Evolutionary conservation across 768 basidiomycete genomes (phyloP).

Genomic region (Strobilomyces confusus): DNA sequence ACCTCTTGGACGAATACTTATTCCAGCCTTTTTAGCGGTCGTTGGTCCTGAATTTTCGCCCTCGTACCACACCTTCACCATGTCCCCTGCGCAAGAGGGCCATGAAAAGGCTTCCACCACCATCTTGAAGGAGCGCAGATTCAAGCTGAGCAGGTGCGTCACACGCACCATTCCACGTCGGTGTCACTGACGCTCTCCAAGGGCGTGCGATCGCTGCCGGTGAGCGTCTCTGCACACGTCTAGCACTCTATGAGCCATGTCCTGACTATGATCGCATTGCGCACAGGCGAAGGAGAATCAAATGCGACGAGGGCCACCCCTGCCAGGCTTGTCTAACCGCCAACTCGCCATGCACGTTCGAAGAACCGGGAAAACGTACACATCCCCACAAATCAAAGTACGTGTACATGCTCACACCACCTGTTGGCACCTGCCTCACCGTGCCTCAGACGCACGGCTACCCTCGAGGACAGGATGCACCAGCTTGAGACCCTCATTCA

Average conservation of each 20-base stretch:
- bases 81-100: constrained; percentile 31
- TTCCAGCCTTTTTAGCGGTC: constrained; percentile 11
- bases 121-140: constrained; percentile 74
- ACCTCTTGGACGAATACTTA: constrained; percentile 26
- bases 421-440: constrained; percentile 7
- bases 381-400: constrained; percentile 89
- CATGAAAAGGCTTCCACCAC: constrained; percentile 46
- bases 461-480: constrained; percentile 85
- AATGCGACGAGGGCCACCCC: constrained; percentile 86
- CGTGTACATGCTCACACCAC: constrained; percentile 26
- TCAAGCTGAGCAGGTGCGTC: constrained; percentile 80
- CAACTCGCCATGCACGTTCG: constrained; percentile 79
- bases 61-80: constrained; percentile 10
- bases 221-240: constrained; percentile 38
- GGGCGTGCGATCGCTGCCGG: constrained; percentile 91
- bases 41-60: constrained; percentile 7
- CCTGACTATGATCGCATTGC: not conserved
- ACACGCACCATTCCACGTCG: not conserved
- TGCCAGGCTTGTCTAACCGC: constrained; percentile 86
- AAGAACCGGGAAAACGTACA: constrained; percentile 81
- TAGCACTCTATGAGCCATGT: not conserved
- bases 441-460: constrained; percentile 61
- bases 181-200: constrained; percentile 28
- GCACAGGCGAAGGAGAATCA: constrained; percentile 72
- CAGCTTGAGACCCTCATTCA: constrained; percentile 82